These are phyloP conservation scores for Dacryopinax primogenitus DNA, from an alignment of 768 basidiomycete genomes.

Conservation along the genomic window DNA sequence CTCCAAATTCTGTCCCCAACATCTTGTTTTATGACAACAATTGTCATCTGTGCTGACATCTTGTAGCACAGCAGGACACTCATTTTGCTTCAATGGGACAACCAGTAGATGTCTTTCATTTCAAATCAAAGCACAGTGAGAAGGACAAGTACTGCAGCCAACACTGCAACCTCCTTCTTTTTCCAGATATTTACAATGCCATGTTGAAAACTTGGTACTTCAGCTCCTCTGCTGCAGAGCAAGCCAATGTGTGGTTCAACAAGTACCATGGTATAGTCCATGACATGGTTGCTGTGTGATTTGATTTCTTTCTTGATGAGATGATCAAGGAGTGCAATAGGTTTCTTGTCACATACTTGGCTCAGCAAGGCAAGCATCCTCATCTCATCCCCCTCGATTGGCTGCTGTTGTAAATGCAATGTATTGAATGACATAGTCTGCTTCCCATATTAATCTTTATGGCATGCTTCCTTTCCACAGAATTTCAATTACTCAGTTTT, in stretches of 20 bases:
- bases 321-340: constrained; percentile 27
- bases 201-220: constrained; percentile 26
- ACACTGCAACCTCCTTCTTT: constrained; percentile 25
- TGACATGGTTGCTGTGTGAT: constrained; percentile 12
- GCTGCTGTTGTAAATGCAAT: too few relatives aligned
- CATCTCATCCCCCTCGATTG: not conserved
- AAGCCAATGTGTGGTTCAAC: constrained; percentile 31
- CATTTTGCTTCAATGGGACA: constrained; percentile 12
- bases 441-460: too few relatives aligned
- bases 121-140: constrained; percentile 29
- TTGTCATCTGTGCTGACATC: constrained; percentile 16
- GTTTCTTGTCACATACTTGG: constrained; percentile 14
- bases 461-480: too few relatives aligned
- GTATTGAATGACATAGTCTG: too few relatives aligned
- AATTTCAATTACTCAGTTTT: too few relatives aligned
- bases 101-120: constrained; percentile 31
- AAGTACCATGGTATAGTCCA: constrained; percentile 24
- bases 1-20: constrained; percentile 2
- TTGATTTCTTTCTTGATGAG: constrained; percentile 20
- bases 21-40: constrained; percentile 19
- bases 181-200: constrained; percentile 23
- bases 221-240: constrained; percentile 29
- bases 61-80: constrained; percentile 14
- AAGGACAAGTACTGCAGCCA: constrained; percentile 21
- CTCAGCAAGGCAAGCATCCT: not conserved